Base-by-base conservation (phyloP, 2,329 filamentous ascomycete species). In the Fusarium begoniae region DNA sequence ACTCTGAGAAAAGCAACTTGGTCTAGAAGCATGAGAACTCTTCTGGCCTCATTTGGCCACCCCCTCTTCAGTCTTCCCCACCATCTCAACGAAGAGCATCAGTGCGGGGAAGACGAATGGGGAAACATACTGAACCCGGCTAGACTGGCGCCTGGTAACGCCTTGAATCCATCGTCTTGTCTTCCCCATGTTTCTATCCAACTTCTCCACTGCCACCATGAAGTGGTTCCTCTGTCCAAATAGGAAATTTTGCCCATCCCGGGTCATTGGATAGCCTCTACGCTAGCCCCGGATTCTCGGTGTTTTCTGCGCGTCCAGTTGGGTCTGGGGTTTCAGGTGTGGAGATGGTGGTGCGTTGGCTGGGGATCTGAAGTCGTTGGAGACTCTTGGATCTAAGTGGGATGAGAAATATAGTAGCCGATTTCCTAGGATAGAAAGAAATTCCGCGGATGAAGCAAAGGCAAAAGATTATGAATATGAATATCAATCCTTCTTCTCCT, bases 311-410 rank as follows among this genome's bases (percentile, higher is more conserved):
- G 15, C 48, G 59, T 57, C 57, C 57, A 45, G 70, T 64, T 61
- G 57, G 66, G 43, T 24, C 43, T 45, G 66, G 44, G 24, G 41
- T 26, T 61, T 56, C 35, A 66, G 43, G 54, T 61, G 72, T 70
- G 72, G 72, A 58, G 72, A 66, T 69, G 69, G 6, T 72, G 67
- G 45, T 65, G 54, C 20, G 67, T 51, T 74, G 67, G 56, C 59
- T 47, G 61, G 24, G 35, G 35, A 37, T 37, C 35, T 37, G 35
- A 37, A 37, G 35, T 37, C 3, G 9, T 24, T 48, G 26, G n/a
- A 50, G 30, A 37, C 22, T 54, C 17, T n/a, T 59, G 22, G 43
- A 32, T 35, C 30, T 17, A 37, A 56, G 35, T 30, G 53, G 28
- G 50, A 38, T 38, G 43, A 12, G 47, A 8, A 11, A 64, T 38